Evolutionary conservation across 2,329 filamentous ascomycete genomes (phyloP), one percentile per base, ranked within the genome.

Genomic region (Fonsecaea multimorphosa): DNA sequence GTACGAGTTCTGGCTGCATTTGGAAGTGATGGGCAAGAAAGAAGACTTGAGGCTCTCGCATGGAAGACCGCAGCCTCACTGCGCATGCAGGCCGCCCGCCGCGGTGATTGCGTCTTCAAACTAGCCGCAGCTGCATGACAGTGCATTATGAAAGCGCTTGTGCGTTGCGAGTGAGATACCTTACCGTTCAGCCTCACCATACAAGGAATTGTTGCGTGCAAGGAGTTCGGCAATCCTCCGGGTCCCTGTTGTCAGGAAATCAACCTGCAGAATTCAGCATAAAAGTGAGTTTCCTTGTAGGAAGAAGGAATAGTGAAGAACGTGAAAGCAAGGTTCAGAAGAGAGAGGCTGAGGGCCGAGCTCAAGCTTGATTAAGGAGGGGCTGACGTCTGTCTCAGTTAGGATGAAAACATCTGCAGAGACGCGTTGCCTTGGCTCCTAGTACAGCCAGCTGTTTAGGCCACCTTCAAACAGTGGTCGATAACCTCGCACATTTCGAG

Each of bases 401-500:
- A 19, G n/a, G 7, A 44, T 44, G 38, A 44, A n/a, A 27, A 9
- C 54, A 57, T 24, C 11, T 2, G 9, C 34, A 34, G 19, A 22
- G n/a, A 56, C 38, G n/a, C n/a, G 5, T 22, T 44, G 16, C 38
- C 16, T 44, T 19, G 16, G 53, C n/a, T 2, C 3, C 19, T 16
- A 16, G 34, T n/a, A 38, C n/a, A 59, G 40, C 34, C 6, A 32
- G 16, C 29, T 34, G 16, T 19, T 46, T 44, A 58, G 9, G 52
- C 29, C n/a, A n/a, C 32, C 53, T 68, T 75, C 64, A 79, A 61
- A 8, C 74, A 73, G 53, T 78, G 72, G 9, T 73, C 70, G 61
- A 80, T 74, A 22, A 78, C 72, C 22, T 74, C 75, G 14, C 74
- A 74, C 75, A 79, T 77, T 58, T 79, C 77, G 34, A 80, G 59